Conservation (phyloP, 2,329 filamentous ascomycete genomes). For the Colletotrichum lentis region DNA sequence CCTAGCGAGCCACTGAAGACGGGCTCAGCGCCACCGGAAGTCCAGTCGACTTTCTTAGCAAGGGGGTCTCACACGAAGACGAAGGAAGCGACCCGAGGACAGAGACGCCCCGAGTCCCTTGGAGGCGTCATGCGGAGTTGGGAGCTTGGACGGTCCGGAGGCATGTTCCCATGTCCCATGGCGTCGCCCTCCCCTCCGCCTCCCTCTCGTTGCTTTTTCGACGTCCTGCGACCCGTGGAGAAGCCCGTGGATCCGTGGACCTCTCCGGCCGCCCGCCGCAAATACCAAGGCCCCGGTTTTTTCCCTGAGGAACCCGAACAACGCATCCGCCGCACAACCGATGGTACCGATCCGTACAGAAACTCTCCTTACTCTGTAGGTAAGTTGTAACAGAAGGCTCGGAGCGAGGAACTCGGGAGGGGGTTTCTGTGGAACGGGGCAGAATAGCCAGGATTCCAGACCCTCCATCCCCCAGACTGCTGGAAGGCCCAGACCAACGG, state of each 20-base stretch:
- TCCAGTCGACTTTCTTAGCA: not conserved
- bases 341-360: not conserved
- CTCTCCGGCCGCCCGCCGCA: constrained; percentile 20
- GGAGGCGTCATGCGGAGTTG: constrained; percentile 32
- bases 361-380: too few species aligned
- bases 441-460: constrained; percentile 9
- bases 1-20: not conserved
- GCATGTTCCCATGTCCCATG: constrained; percentile 5
- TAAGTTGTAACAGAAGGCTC: too few species aligned
- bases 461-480: not conserved
- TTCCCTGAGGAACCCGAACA: constrained; percentile 15
- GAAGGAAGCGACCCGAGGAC: not conserved
- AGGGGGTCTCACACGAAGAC: not conserved
- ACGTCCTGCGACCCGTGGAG: constrained; percentile 7
- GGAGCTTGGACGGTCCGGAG: constrained; percentile 26
- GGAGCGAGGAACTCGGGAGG: too few species aligned
- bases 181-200: not conserved
- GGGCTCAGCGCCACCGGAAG: constrained; percentile 8
- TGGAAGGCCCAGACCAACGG: not conserved
- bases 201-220: not conserved
- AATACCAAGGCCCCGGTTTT: constrained; percentile 12
- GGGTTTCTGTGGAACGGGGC: constrained; percentile 16
- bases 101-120: constrained; percentile 10
- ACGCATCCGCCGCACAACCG: constrained; percentile 7
- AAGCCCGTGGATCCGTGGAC: constrained; percentile 19